Evolutionary conservation across 306 rosid species (phyloP), one percentile per base, ranked within the genome.

Genomic region (Mimosa bimucronata): DNA sequence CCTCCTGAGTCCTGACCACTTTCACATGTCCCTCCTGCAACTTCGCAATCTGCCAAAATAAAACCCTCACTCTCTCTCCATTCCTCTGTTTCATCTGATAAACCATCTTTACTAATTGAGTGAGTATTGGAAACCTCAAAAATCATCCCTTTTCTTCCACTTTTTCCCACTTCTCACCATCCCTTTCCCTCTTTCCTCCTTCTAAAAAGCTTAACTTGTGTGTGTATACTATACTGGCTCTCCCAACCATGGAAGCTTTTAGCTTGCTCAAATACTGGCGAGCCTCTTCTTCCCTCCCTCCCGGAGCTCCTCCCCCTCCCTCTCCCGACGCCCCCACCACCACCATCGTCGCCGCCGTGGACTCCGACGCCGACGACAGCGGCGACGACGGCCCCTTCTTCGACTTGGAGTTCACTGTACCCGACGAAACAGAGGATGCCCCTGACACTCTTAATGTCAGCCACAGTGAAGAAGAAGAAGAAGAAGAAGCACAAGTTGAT

Each of bases 211-310:
- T 16, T 10, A 34, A 34, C 38, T 34, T 34, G 38, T 34, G 38
- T 34, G 38, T 34, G 38, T 34, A 1, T 45, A 13, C 50, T 13
- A 11, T 45, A 79, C 99, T 96, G 99, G 97, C 99, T 91, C 98
- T 95, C 97, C 99, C 99, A 81, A 95, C 98, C 42, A 95, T 95
- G 99, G 99, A 95, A 91, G 92, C 97, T 86, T 95, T 95, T 79
- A 95, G 92, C 89, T 83, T 95, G 21, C 99, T 93, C 91, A 95
- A 91, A 81, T 91, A 93, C 85, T 93, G 97, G 99, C 78, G 97
- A 82, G 88, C 91, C 0, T 89, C 87, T 53, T 89, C 88, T 4
- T 11, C 73, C 2, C 29, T 40, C 12, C 88, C 64, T 2, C 45
- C 25, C 3, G 53, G 50, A 3, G 69, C 57, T n/a, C 34, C 44